Evolutionary conservation across 179 eudicot species (phyloP), one percentile per base, ranked within the genome.

Genomic region (Drosera spatulata): DNA sequence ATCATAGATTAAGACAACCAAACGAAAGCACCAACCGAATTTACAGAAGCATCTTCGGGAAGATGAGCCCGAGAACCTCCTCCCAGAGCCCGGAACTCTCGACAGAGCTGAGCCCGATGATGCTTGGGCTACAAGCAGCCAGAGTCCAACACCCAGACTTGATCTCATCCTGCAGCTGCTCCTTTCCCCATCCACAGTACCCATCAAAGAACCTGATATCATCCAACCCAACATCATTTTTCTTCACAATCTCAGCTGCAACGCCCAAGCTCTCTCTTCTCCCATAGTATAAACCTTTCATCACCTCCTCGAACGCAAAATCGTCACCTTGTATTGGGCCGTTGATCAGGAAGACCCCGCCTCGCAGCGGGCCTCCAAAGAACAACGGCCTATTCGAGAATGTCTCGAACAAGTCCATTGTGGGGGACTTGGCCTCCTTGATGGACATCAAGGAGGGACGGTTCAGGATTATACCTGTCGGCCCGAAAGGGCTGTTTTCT

Each of bases 371-470:
- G 11, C 95, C 97, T 3, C 95, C 95, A 42, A 85, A 90, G 73
- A 79, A 84, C 75, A 90, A 62, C 7, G 88, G 90, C 49, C 77
- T 57, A 53, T 82, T 84, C 5, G 77, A 70, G 63, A 91, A 91
- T 7, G 81, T 77, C 2, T 87, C 85, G 7, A 82, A 63, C 38
- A 77, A 58, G 62, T 79, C 91, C 39, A 78, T n/a, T 38, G 66
- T 66, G 5, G 88, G 75, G 0, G 95, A 81, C 53, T 77, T 77
- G 61, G 85, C 80, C 61, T 88, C 96, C 81, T 91, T 91, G 66
- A 91, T 91, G 49, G 97, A 91, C 97, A 88, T 91, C 2, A 88
- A 80, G 2, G 97, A 88, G 0, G 97, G 96, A 51, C 91, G 76
- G 74, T 91, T 91, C 40, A 91, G 81, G 46, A 91, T 88, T 43